Evolutionary conservation across 805 yeast genomes (phyloP), one percentile per base, ranked within the genome.

Genomic region (Wickerhamiella sergipiensis): DNA sequence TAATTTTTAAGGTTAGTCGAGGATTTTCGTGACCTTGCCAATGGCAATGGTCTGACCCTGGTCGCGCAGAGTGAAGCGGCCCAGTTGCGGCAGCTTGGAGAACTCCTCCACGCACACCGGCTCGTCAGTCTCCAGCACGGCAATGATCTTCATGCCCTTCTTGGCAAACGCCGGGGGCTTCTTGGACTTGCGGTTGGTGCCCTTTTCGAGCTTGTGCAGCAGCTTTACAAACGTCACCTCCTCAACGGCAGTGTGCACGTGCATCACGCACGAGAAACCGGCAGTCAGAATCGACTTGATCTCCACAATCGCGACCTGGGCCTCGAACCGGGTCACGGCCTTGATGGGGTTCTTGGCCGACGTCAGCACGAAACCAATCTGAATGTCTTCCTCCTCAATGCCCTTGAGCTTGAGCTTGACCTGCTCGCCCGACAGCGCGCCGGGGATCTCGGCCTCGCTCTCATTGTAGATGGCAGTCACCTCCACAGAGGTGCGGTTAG

Each of bases 221-320:
- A 92, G 76, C 62, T 81, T 80, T 49, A 81, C 75, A 65, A 92
- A 79, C 23, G 76, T 76, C 49, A 92, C 95, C 70, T 92, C 99
- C 71, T 92, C 97, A 60, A 90, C 88, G 51, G 97, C 97, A 48
- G 97, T 87, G 73, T 92, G 98, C 61, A 92, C 83, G 65, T 92
- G 98, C 96, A 92, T 90, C 51, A 92, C 97, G 77, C 97, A 92
- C 13, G 96, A 81, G 74, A 81, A 92, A 52, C 99, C 99, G 48
- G 94, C 81, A 4, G 98, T 85, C 64, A 92, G 74, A 64, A 92
- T 92, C 18, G 95, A 84, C 71, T 85, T 88, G 69, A 92, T 79
- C 72, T 92, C 99, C 53, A 92, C 96, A 70, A 92, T 85, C 51
- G 97, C 97, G 57, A 92, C 79, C 70, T 90, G 95, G 6, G 97